Evolutionary conservation across 352 stramenopile species (phyloP).

Genomic region (Globisporangium heterothallicum): DNA sequence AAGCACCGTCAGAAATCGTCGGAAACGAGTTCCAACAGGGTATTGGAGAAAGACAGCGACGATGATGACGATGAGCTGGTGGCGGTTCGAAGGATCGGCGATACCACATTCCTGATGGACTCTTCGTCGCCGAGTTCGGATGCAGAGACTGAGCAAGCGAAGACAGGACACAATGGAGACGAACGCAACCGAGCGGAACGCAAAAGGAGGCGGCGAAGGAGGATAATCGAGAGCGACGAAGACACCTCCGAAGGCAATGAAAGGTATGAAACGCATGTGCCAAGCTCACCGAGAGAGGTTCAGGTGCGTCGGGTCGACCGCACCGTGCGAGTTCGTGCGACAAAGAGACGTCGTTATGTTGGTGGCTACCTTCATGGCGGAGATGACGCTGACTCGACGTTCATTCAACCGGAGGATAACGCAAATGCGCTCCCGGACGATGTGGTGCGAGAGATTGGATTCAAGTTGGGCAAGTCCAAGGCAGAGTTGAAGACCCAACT

Average conservation of each 20-base stretch:
- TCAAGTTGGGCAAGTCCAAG: slow-evolving; percentile 41
- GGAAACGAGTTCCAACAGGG: background rate
- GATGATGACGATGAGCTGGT: background rate
- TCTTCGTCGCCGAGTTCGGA: background rate
- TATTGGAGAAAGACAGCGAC: background rate
- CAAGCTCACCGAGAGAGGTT: background rate
- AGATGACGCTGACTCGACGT: slow-evolving; percentile 53
- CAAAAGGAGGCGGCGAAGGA: slow-evolving; percentile 1
- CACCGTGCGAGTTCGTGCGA: slow-evolving; percentile 3
- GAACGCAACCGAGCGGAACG: background rate
- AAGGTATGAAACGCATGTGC: background rate
- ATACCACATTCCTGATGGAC: slow-evolving; percentile 9
- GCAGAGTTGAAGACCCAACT: slow-evolving; percentile 30
- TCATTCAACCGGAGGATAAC: slow-evolving; percentile 85
- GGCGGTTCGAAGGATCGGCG: slow-evolving; percentile 2
- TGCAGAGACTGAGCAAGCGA: background rate
- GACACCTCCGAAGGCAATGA: slow-evolving; percentile 7
- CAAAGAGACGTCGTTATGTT: slow-evolving; percentile 44
- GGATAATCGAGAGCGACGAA: slow-evolving; percentile 26
- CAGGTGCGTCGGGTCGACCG: slow-evolving; percentile 12
- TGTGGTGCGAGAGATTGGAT: slow-evolving; percentile 50
- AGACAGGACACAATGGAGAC: background rate
- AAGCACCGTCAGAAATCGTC: background rate
- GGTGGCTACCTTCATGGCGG: slow-evolving; percentile 60
- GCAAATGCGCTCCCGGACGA: slow-evolving; percentile 68